Conservation (phyloP, 2,329 filamentous ascomycete genomes). For the Cytospora schulzeri region DNA sequence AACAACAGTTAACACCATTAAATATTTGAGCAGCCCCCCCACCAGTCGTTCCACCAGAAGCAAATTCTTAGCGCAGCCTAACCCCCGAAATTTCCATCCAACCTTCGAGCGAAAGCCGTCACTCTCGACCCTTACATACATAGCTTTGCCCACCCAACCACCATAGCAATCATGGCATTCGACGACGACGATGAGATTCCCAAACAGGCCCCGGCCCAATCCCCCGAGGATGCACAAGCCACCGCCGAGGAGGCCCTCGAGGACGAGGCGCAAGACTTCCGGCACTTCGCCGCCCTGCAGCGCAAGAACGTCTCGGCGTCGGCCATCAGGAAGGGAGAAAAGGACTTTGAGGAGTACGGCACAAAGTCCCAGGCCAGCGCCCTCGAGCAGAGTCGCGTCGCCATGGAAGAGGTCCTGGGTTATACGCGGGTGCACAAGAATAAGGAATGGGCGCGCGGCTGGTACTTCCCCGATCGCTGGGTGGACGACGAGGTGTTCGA, state of each 20-base stretch:
- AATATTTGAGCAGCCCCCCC: background rate
- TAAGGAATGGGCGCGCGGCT: conserved; percentile 62
- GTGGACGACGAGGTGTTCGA: conserved; percentile 18
- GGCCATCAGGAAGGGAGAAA: conserved; percentile 88
- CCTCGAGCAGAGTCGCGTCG: conserved; percentile 78
- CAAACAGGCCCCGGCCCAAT: conserved; percentile 28
- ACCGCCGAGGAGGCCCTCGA: conserved; percentile 63
- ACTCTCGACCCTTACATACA: background rate
- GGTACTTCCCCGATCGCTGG: conserved; percentile 71
- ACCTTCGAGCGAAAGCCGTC: background rate
- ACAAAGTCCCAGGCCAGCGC: conserved; percentile 78
- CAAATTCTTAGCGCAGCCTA: conserved; percentile 1
- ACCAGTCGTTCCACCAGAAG: background rate
- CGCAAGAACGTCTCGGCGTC: conserved; percentile 56
- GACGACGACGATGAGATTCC: conserved; percentile 36
- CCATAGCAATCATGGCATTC: conserved; percentile 32
- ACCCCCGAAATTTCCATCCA: background rate
- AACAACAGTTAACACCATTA: no score
- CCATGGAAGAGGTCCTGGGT: conserved; percentile 85
- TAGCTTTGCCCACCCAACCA: background rate
- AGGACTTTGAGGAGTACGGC: conserved; percentile 94
- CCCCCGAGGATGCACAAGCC: conserved; percentile 36
- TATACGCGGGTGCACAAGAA: conserved; percentile 77
- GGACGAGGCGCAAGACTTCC: conserved; percentile 86
- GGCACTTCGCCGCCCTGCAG: conserved; percentile 62